These are phyloP conservation scores for Coprinopsis sp. DNA, from an alignment of 768 basidiomycete species.

Conservation along the genomic window DNA sequence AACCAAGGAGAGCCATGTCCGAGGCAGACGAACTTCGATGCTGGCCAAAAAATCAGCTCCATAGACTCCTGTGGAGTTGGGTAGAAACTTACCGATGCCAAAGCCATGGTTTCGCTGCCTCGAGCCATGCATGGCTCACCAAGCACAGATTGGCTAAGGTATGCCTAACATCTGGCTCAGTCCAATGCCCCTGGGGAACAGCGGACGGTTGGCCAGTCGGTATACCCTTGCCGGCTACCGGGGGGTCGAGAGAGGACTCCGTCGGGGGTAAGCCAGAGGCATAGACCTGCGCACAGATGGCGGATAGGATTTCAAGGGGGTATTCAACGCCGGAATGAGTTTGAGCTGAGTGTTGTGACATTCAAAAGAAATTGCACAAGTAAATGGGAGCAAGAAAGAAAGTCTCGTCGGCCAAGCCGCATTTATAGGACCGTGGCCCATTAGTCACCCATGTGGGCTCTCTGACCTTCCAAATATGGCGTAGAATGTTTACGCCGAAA, in stretches of 20 bases:
- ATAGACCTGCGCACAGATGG: slow-evolving; percentile 72
- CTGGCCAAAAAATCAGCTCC: slow-evolving; percentile 18
- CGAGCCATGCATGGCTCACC: slow-evolving; percentile 73
- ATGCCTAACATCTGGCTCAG: slow-evolving; percentile 58
- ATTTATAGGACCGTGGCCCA: slow-evolving; percentile 12
- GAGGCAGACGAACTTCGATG: slow-evolving; percentile 77
- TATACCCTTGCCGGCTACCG: slow-evolving; percentile 41
- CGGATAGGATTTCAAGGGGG: slow-evolving; percentile 67
- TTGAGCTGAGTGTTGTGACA: slow-evolving; percentile 24
- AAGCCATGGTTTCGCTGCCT: slow-evolving; percentile 83
- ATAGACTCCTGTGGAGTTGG: neutral
- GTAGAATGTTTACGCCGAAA: too few species aligned
- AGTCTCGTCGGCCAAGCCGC: slow-evolving; percentile 4
- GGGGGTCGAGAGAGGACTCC: slow-evolving; percentile 65
- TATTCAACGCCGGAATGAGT: slow-evolving; percentile 36
- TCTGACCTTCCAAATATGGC: too few species aligned
- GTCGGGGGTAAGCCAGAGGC: slow-evolving; percentile 53
- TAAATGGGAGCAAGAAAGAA: slow-evolving; percentile 10
- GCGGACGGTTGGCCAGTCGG: slow-evolving; percentile 71
- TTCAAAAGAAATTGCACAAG: slow-evolving; percentile 18
- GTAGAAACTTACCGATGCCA: slow-evolving; percentile 56
- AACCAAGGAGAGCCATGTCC: slow-evolving; percentile 79
- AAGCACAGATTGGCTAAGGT: slow-evolving; percentile 71
- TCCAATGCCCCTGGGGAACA: slow-evolving; percentile 65
- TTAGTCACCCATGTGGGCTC: too few species aligned